Conservation (phyloP, 345 rosid species). For the Geranium brycei region DNA sequence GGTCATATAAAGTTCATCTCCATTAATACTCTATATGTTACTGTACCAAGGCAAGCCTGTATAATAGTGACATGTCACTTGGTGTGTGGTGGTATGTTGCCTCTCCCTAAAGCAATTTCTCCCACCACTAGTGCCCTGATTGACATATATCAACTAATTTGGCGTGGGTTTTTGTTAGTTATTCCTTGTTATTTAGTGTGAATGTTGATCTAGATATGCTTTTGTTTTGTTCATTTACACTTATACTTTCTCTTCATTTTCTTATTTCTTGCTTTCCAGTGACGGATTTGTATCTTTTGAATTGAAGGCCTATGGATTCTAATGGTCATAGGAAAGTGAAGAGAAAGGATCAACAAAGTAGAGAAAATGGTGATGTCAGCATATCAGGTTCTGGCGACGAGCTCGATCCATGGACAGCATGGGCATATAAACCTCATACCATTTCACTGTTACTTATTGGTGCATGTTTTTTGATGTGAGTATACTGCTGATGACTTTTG, state of each 20-base stretch:
- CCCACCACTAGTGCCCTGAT: not conserved
- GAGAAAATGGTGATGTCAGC: slow-evolving; percentile 38
- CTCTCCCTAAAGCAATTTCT: no score
- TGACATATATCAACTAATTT: no score
- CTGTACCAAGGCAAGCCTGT: not conserved
- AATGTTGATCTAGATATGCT: not conserved
- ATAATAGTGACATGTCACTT: no score
- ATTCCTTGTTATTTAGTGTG: no score
- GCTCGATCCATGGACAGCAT: slow-evolving; percentile 98
- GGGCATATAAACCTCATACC: slow-evolving; percentile 98
- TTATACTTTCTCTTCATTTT: not conserved
- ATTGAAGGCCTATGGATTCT: slow-evolving; percentile 34
- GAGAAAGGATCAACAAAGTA: slow-evolving; percentile 35
- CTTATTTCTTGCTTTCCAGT: slow-evolving; percentile 14
- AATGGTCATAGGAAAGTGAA: slow-evolving; percentile 46
- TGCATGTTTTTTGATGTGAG: slow-evolving; percentile 91
- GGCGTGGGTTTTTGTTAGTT: no score
- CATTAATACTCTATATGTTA: not conserved
- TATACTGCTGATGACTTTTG: not conserved
- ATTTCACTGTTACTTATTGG: slow-evolving; percentile 79
- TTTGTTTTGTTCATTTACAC: not conserved
- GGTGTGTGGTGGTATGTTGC: no score
- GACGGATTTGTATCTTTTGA: slow-evolving; percentile 8
- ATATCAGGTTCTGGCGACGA: slow-evolving; percentile 30
- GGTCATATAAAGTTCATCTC: no score